Evolutionary conservation across 1,284 basidiomycete species (phyloP).

Genomic region (Moesziomyces sp.): DNA sequence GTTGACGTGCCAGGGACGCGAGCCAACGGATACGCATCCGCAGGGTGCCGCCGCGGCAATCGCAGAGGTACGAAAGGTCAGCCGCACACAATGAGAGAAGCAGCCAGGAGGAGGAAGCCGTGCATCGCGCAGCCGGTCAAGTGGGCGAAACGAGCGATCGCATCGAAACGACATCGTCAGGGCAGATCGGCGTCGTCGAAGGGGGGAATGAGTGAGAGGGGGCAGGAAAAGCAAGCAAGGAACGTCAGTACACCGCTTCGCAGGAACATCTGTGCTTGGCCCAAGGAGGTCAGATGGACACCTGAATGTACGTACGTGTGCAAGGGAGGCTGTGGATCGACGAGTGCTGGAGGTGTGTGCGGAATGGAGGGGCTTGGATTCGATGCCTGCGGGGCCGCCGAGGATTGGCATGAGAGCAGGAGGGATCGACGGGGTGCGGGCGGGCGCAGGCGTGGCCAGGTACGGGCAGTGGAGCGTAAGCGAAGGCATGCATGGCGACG

Average conservation of each 20-base stretch:
- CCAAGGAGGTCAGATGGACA: not conserved
- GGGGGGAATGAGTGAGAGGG: not conserved
- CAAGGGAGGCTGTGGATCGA: slow-evolving; percentile 3
- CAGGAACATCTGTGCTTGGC: not conserved
- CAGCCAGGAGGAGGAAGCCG: not conserved
- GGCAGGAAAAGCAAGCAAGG: not conserved
- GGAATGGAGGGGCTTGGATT: slow-evolving; percentile 15
- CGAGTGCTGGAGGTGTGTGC: slow-evolving; percentile 2
- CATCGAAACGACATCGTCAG: not conserved
- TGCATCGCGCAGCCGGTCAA: slow-evolving; percentile 3
- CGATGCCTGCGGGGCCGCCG: slow-evolving; percentile 10
- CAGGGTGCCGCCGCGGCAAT: slow-evolving; percentile 4
- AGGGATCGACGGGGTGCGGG: slow-evolving; percentile 7
- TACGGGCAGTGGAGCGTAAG: slow-evolving; percentile 3
- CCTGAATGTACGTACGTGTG: slow-evolving; percentile 14
- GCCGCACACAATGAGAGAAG: not conserved
- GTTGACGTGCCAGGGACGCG: slow-evolving; percentile 27
- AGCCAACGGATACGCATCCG: slow-evolving; percentile 16
- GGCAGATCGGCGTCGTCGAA: slow-evolving; percentile 1
- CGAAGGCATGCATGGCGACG: slow-evolving; percentile 3
- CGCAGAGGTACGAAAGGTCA: too few relatives aligned
- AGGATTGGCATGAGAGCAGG: slow-evolving; percentile 5
- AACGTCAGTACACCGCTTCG: slow-evolving; percentile 4
- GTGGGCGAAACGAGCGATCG: not conserved
- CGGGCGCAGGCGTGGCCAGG: slow-evolving; percentile 11